A percentile compares a stretch with the other conserved stretches of the same genome.
Conservation (phyloP, 1,139 yeast genomes). For the Blastobotrys capitulatus region DNA sequence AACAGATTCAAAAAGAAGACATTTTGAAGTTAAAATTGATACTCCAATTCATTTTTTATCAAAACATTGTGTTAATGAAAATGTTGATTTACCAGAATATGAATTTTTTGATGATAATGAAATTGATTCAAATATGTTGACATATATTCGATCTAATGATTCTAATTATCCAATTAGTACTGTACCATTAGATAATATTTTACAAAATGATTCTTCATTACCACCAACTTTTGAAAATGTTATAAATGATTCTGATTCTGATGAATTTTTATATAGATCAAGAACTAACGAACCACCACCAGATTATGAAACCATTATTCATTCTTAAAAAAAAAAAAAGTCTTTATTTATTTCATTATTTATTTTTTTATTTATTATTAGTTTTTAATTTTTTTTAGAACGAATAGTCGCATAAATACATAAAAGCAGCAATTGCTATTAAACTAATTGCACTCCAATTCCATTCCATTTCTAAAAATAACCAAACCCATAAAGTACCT, state of each 20-base stretch:
- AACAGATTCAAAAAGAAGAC: conserved; percentile 56
- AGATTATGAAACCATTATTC: conserved; percentile 14
- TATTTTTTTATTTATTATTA: neutral
- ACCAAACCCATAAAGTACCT: conserved; percentile 39
- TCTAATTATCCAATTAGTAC: conserved; percentile 10
- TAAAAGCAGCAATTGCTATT: conserved; percentile 29
- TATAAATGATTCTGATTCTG: conserved; percentile 18
- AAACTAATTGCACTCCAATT: conserved; percentile 32
- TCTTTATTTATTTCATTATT: neutral
- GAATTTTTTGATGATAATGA: conserved; percentile 41
- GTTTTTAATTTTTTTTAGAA: conserved; percentile 12
- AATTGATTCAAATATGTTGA: conserved; percentile 5
- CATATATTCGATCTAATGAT: conserved; percentile 11
- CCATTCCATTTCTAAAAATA: conserved; percentile 38
- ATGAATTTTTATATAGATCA: conserved; percentile 1
- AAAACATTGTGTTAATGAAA: conserved; percentile 62
- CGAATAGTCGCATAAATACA: conserved; percentile 28
- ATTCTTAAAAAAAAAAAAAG: neutral
- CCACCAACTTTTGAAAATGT: conserved; percentile 32
- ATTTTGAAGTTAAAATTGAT: conserved; percentile 84
- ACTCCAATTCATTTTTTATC: conserved; percentile 74
- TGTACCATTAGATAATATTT: conserved; percentile 5
- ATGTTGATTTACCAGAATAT: conserved; percentile 67
- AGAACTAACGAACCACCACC: conserved; percentile 18
- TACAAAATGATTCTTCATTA: neutral